Base-by-base conservation (phyloP, 352 stramenopile genomes). In the Pythium coloratum region DNA sequence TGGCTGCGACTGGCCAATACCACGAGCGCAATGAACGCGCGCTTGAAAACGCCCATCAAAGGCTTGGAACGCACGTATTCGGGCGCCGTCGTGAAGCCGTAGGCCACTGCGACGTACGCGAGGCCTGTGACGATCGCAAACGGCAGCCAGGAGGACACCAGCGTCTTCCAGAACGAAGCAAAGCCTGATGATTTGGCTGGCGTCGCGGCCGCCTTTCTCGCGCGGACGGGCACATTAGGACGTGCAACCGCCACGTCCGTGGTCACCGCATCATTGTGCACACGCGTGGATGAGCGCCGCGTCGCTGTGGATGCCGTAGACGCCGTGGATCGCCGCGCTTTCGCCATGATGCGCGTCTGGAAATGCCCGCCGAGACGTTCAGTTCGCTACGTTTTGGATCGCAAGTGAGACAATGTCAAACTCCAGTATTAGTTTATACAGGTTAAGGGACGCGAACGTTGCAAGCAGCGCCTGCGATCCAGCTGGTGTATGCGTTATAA, bases 1-100 rank as follows among this genome's bases (percentile, higher is more conserved):
- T 92, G 80, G 13, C 61, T 69, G 16, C 77, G 76, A 26, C 71
- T 81, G 30, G 75, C 54, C 55, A 92, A 72, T 32, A 82, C 90
- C 34, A 89, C 78, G 67, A 80, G 86, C 9, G 76, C 76, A 59
- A 90, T 82, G 62, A 89, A 92, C 16, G 65, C 75, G 44, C 76
- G 72, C 63, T 88, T 88, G 47, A 89, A 79, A 20, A 70, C 50
- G 14, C 30, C 59, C 71, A 87, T 73, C 14, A 90, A 63, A 49
- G 71, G 53, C 34, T 76, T 73, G 32, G 78, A 85, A 34, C 82
- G 74, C 44, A 77, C 61, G 68, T 86, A 91, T 10, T 72, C 64
- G 2, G 70, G 72, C 28, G 73, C 65, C 1, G 83, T 90, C 32
- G 81, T 89, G 69, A 89, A 72, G 55, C 88, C 83, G 49, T 86